A percentile compares a stretch with the other conserved stretches of the same genome.
Conservation (phyloP, 352 stramenopile species). For the Phytophthora tentaculata region DNA sequence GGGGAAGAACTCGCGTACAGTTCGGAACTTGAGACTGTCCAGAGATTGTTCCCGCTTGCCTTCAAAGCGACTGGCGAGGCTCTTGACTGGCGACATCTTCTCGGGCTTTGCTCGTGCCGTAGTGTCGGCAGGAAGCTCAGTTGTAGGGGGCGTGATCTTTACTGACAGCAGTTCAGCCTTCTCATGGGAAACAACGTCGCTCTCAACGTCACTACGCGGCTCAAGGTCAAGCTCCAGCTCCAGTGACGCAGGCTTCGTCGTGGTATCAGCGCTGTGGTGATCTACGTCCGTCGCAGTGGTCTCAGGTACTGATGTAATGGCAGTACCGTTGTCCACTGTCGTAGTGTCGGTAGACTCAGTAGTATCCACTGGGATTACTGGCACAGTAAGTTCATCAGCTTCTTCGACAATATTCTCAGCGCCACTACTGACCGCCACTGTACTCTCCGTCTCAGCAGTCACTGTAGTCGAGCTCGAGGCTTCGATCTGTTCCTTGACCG, state of each 20-base stretch:
- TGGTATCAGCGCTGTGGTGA: not conserved
- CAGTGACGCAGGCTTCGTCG: conserved; percentile 10
- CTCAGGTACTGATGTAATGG: not conserved
- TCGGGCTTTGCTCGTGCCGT: conserved; percentile 15
- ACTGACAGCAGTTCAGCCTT: conserved; percentile 21
- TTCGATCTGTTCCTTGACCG: conserved; percentile 3
- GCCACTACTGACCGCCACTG: not conserved
- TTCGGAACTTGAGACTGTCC: conserved; percentile 47
- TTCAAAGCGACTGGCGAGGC: conserved; percentile 48
- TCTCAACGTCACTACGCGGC: conserved; percentile 3
- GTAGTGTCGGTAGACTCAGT: not conserved
- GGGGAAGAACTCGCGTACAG: conserved; percentile 45
- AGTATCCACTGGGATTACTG: not conserved
- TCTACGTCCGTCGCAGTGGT: not conserved
- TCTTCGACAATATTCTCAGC: not conserved
- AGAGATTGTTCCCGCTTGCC: conserved; percentile 43
- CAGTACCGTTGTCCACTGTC: not conserved
- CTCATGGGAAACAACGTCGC: not conserved
- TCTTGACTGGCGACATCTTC: conserved; percentile 45
- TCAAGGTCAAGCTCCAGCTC: conserved; percentile 22
- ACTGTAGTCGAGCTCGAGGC: not conserved
- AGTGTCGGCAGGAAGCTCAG: conserved; percentile 10
- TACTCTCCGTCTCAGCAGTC: conserved; percentile 8
- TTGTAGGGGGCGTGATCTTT: conserved; percentile 11
- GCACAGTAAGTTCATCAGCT: not conserved